Base-by-base conservation (phyloP, 805 yeast species). In the Kodamaea neixiangensis region DNA sequence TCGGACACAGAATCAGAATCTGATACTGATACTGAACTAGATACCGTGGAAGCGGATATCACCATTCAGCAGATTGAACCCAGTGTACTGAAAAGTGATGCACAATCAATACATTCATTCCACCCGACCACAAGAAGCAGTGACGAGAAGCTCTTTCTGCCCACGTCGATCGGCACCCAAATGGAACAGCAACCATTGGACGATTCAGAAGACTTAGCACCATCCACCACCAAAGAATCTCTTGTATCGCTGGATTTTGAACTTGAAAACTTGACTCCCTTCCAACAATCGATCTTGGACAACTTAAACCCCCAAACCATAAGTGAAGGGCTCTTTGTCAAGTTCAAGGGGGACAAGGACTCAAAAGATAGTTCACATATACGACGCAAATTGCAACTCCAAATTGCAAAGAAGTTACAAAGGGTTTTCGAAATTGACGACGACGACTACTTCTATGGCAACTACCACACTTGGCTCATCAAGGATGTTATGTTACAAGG, bases 401-500 rank as follows among this genome's bases (percentile, higher is more conserved):
- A 60, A 35, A 64, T 71, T 11, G 77, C 77, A 2, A 61, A 64
- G 19, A 68, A 71, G 51, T 60, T 74, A 38, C 66, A 67, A 49
- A 55, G 58, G 15, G 71, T 67, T 3, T 74, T 75, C 57, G 75
- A 73, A 3, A 65, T 86, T n/a, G 64, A 67, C n/a, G 78, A 75
- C 17, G 75, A 76, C 38, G 91, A 86, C 57, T 65, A 66, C n/a
- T 76, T 85, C 53, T 58, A 78, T 29, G 79, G 77, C n/a, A 87
- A 84, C 54, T 86, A 77, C 59, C 78, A 86, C 2, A 83, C 91
- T 25, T 92, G 97, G 96, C 71, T 92, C 34, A 73, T 90, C 51
- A 80, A 84, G 53, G 96, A 89, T 59, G 94, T 92, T 0, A 71
- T 93, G 21, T 69, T 91, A 20, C 97, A 90, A 66, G 98, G 98